Conservation (phyloP, 2,329 filamentous ascomycete species). For the Fusarium nelsonii region DNA sequence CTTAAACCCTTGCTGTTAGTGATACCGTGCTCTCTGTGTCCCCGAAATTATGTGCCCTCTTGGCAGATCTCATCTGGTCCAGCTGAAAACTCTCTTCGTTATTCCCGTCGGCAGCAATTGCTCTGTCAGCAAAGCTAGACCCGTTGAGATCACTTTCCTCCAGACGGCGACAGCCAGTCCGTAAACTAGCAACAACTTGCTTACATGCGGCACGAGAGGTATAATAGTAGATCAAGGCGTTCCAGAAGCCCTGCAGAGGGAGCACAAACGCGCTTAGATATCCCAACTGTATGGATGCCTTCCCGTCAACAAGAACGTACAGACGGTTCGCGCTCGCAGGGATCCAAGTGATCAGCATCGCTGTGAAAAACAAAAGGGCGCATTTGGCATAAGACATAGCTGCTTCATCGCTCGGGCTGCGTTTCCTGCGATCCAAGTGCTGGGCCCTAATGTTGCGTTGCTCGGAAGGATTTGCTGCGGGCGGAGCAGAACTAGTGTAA, state of each 20-base stretch:
- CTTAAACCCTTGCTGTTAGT: not conserved
- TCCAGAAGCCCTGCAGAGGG: slow-evolving; percentile 17
- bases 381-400: slow-evolving; percentile 16
- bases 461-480: not conserved
- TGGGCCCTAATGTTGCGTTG: not conserved
- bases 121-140: slow-evolving; percentile 12
- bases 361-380: slow-evolving; percentile 13
- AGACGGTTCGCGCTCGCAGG: slow-evolving; percentile 20
- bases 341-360: slow-evolving; percentile 20
- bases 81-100: not conserved
- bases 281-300: not conserved
- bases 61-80: not conserved
- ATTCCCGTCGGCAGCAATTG: not conserved
- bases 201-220: slow-evolving; percentile 15
- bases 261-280: slow-evolving; percentile 10
- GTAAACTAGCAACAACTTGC: slow-evolving; percentile 1
- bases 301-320: slow-evolving; percentile 9
- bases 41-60: not conserved
- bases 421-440: not conserved
- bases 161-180: slow-evolving; percentile 3
- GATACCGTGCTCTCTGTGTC: slow-evolving; percentile 4
- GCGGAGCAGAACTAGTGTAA: not conserved
- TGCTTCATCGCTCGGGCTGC: slow-evolving; percentile 9
- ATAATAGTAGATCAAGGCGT: slow-evolving; percentile 22
- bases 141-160: slow-evolving; percentile 12